phyloP scores from a whole-genome alignment of 768 basidiomycete species.

The Clitopilus passeckerianus region DNA sequence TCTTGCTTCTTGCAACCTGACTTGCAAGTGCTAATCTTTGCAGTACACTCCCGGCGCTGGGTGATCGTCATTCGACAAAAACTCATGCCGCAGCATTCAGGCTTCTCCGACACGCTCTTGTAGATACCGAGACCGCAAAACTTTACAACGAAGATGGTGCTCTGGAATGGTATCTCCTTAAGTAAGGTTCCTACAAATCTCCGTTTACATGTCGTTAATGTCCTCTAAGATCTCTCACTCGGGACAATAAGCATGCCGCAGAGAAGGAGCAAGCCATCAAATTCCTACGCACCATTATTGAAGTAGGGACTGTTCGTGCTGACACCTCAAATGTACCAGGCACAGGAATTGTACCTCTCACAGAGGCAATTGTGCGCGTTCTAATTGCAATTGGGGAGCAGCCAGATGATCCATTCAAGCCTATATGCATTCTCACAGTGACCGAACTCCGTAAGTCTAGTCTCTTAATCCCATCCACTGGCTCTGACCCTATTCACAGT shows the following conservation, averaged over 20 bases:
- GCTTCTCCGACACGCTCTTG: conserved; percentile 71
- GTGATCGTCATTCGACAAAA: conserved; percentile 68
- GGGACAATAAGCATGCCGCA: conserved; percentile 75
- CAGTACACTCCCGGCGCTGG: conserved; percentile 75
- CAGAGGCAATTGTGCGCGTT: conserved; percentile 77
- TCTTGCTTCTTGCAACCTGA: background rate
- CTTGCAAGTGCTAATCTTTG: conserved; percentile 2
- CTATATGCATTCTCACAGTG: conserved; percentile 80
- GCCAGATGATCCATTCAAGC: conserved; percentile 82
- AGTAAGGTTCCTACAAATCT: conserved; percentile 39
- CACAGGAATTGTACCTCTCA: conserved; percentile 51
- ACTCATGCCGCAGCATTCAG: conserved; percentile 82
- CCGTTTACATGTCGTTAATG: conserved; percentile 2
- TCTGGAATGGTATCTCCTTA: conserved; percentile 88
- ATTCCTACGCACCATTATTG: conserved; percentile 77
- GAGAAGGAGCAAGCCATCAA: conserved; percentile 94
- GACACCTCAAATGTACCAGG: conserved; percentile 39
- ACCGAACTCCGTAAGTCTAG: conserved; percentile 76
- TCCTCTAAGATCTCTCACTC: conserved; percentile 64
- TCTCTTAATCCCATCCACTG: background rate
- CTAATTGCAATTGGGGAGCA: conserved; percentile 93
- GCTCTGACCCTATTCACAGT: conserved; percentile 39
- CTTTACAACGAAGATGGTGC: conserved; percentile 51
- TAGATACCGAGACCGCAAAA: conserved; percentile 69
- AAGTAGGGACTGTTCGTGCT: conserved; percentile 60